Percentiles rank a stretch among this genome's conserved stretches.
These are phyloP conservation scores for Euphorbia celastroides DNA, from an alignment of 441 rosid genomes.

Conservation along the genomic window DNA sequence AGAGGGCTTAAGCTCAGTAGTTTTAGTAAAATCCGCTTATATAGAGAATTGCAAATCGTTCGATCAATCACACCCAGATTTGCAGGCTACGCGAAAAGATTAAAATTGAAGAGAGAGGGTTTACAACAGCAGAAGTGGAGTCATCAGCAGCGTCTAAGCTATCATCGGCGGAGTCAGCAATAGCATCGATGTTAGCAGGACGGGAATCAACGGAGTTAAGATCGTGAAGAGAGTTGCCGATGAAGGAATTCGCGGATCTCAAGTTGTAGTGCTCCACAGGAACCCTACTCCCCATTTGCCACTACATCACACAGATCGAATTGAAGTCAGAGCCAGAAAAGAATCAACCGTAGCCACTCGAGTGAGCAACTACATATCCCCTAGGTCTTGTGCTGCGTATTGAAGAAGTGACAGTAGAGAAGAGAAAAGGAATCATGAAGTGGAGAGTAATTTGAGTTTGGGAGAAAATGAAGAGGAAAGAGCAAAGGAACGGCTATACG, in stretches of 20 bases:
- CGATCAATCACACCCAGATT: neutral
- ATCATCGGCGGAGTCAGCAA: conserved; percentile 27
- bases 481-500: too few relatives aligned
- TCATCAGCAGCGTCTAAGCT: conserved; percentile 11
- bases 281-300: conserved; percentile 69
- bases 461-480: neutral
- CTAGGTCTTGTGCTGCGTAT: neutral
- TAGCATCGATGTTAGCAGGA: conserved; percentile 28
- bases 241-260: conserved; percentile 60
- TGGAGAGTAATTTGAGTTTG: neutral
- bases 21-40: too few relatives aligned
- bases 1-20: too few relatives aligned
- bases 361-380: neutral
- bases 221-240: conserved; percentile 55
- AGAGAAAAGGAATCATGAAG: neutral
- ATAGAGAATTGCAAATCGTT: too few relatives aligned
- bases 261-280: conserved; percentile 64
- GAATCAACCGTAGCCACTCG: conserved; percentile 10
- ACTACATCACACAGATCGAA: neutral
- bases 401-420: neutral
- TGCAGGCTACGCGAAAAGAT: neutral
- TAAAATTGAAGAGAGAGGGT: neutral
- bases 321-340: neutral
- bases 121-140: conserved; percentile 14
- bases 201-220: conserved; percentile 68